These are phyloP conservation scores for Candida mesenterica DNA, from an alignment of 1,139 yeast species.

Conservation along the genomic window DNA sequence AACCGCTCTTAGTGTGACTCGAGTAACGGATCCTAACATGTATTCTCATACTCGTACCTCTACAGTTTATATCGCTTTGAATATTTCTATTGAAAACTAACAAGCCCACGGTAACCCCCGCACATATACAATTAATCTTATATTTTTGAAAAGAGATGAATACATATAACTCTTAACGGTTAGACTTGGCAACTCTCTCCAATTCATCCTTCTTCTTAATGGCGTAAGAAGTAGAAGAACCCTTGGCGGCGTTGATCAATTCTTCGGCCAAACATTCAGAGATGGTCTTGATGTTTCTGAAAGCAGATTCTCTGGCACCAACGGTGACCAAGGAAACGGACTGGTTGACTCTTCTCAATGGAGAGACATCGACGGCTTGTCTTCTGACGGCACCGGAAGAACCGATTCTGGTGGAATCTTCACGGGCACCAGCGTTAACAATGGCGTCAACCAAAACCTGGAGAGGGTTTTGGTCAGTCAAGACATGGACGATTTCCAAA, in stretches of 20 bases:
- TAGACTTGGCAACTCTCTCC: conserved; percentile 99
- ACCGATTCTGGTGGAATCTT: conserved; percentile 99
- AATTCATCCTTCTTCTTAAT: conserved; percentile 99
- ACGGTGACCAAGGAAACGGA: conserved; percentile 96
- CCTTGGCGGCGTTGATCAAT: conserved; percentile 99
- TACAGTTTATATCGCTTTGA: too few species aligned
- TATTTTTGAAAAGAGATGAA: conserved; percentile 7
- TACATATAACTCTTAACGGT: conserved; percentile 71
- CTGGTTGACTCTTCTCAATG: conserved; percentile 99
- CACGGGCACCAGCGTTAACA: conserved; percentile 99
- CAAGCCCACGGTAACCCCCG: too few species aligned
- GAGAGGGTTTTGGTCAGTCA: conserved; percentile 99
- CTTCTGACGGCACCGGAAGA: conserved; percentile 99
- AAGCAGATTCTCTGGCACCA: conserved; percentile 99
- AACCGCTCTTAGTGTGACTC: too few species aligned
- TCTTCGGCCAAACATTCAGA: conserved; percentile 99
- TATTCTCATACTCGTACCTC: too few species aligned
- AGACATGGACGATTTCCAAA: conserved; percentile 93
- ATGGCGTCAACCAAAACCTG: conserved; percentile 99
- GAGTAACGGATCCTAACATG: too few species aligned
- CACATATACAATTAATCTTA: conserved; percentile 7
- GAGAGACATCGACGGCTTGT: conserved; percentile 99
- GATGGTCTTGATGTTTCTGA: conserved; percentile 99
- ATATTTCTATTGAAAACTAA: too few species aligned
- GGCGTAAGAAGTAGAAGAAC: conserved; percentile 99